Evolutionary conservation across 83 land plant species (phyloP), one percentile per base, ranked within the genome.

Genomic region (Larix sibirica): DNA sequence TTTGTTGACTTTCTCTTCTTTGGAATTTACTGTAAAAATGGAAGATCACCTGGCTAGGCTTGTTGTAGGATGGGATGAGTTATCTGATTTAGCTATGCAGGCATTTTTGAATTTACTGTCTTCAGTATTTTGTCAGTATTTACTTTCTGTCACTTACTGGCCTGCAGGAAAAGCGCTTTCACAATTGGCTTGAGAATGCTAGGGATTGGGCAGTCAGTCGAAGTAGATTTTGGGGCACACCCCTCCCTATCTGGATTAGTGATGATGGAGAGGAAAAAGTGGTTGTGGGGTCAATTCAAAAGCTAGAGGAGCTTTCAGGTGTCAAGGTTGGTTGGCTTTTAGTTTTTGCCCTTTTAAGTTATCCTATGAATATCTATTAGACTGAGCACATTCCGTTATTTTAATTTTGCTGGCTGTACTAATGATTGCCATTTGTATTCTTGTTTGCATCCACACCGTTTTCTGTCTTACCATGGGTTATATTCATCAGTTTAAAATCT

Each of bases 141-240:
- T 81, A 26, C 84, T 81, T 54, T 47, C 4, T 17, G 13, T 14
- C 28, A 31, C 3, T 80, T 1, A 2, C 56, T 50, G 21, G 26
- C 4, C 58, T 79, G 69, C 91, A 97, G 91, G 90, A 89, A 47
- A 89, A 89, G 23, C 74, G 89, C 31, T 89, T 89, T 64, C 91
- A 89, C 64, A 89, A 84, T 74, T 89, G 91, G 91, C 79, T 89
- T 59, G 99, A 98, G 85, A 98, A 96, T 96, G 99, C 99, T 13
- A 87, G 99, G 85, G 99, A 98, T 84, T 98, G 99, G 99, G 95
- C 95, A 70, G 82, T 98, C 13, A 96, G 99, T 86, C 89, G 99
- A 82, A 98, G 93, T 84, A 91, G 99, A 40, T 98, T 96, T 83
- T 98, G 99, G 99, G 99, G 99, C 5, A 98, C 99, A 66, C 99